phyloP scores from a whole-genome alignment of 2,329 filamentous ascomycete species.

The Paraphoma sp. region DNA sequence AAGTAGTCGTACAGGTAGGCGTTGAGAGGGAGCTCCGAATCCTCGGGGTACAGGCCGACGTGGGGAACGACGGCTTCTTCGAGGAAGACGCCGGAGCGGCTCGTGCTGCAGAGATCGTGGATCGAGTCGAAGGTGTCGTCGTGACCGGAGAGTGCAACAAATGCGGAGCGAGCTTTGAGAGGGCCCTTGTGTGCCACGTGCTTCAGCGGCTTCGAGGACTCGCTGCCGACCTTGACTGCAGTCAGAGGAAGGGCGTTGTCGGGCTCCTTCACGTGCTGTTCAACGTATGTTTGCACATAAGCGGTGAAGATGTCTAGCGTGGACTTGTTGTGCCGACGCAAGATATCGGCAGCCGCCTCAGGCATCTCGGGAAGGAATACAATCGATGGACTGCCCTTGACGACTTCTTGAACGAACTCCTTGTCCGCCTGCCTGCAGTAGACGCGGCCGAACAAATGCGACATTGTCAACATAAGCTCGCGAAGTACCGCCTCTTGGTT shows the following conservation, averaged over 20 bases:
- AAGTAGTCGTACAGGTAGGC: constrained; percentile 79
- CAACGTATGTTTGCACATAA: constrained; percentile 73
- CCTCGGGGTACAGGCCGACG: constrained; percentile 66
- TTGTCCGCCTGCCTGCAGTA: constrained; percentile 56
- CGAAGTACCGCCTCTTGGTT: constrained; percentile 59
- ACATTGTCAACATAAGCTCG: constrained; percentile 72
- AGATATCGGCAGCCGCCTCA: constrained; percentile 59
- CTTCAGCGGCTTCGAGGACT: constrained; percentile 20
- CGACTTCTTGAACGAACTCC: constrained; percentile 56
- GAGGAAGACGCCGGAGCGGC: constrained; percentile 73
- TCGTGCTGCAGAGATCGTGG: constrained; percentile 70
- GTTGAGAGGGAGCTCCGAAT: constrained; percentile 63
- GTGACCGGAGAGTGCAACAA: constrained; percentile 74
- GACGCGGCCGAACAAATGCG: constrained; percentile 72
- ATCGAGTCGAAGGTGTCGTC: constrained; percentile 69
- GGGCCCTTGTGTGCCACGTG: constrained; percentile 40
- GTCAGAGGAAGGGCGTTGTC: constrained; percentile 68
- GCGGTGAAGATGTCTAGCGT: constrained; percentile 70
- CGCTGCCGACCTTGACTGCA: constrained; percentile 53
- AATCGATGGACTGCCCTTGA: constrained; percentile 66
- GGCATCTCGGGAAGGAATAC: constrained; percentile 72
- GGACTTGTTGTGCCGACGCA: constrained; percentile 68
- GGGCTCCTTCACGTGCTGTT: constrained; percentile 64
- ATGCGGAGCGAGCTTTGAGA: constrained; percentile 67
- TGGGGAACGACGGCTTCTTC: constrained; percentile 77